Base-by-base conservation (phyloP, 257 asterid species). In the Paulownia fortunei region DNA sequence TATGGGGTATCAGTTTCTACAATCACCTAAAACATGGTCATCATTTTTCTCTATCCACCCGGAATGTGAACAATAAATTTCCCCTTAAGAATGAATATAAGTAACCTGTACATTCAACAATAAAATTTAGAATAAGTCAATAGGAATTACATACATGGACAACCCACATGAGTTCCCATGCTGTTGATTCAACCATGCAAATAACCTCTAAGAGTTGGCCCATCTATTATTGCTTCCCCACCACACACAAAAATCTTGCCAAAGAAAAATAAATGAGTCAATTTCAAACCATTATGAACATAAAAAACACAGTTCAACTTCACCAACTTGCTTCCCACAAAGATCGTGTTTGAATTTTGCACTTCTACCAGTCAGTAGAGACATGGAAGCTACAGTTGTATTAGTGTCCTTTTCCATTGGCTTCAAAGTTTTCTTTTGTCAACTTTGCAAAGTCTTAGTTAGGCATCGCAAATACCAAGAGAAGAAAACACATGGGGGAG, bases 141-240 rank as follows among this genome's bases (percentile, higher is more conserved):
- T 68, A 42, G 6, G 42, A 32, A 36, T 44, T 64, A 68, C 19
- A 74, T 63, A 51, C 10, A 78, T 26, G 81, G 91, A 86, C 92
- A 89, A 46, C 81, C 84, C 96, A 89, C 86, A 87, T 89, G 96
- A 87, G 87, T 41, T 70, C 94, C 94, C 91, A 89, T 87, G 87
- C 90, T 81, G 82, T 81, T 80, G 79, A 80, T 52, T 73, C 80
- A 86, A 78, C 84, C 85, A 73, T 83, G 82, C 80, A 78, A 81
- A 75, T 44, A 79, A 72, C 78, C 76, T 78, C 76, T 66, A 82
- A 69, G 74, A 73, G 72, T 74, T 83, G 83, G 86, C 86, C 92
- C 85, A 80, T 86, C 69, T 62, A 73, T 59, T 78, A 65, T 67
- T 80, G 83, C 84, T 76, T 81, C 81, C 80, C 76, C 85, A 84